Conservation (phyloP, 208 protist genomes). For the Leishmania turanica region DNA sequence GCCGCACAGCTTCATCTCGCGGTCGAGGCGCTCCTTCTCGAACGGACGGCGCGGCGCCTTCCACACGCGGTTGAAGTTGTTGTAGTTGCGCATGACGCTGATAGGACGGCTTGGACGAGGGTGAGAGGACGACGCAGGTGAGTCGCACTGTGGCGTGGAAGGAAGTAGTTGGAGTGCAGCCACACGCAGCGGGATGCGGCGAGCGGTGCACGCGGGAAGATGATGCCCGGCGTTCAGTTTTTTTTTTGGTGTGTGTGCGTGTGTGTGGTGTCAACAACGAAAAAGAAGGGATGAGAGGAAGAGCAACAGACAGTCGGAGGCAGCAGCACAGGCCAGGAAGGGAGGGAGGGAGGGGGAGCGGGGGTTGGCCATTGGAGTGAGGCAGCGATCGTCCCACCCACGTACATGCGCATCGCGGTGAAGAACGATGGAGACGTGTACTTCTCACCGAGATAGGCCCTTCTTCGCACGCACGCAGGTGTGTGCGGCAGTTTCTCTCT, state of each 20-base stretch:
- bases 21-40: conserved; percentile 99
- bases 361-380: no score
- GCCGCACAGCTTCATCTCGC: conserved; percentile 99
- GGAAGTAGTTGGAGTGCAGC: background rate
- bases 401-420: no score
- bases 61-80: conserved; percentile 97
- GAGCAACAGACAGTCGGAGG: background rate
- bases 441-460: no score
- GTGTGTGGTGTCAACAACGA: background rate
- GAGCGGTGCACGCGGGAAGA: background rate
- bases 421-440: no score
- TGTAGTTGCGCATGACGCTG: conserved; percentile 92
- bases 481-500: no score
- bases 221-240: background rate
- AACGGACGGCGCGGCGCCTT: conserved; percentile 99
- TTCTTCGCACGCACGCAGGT: no score
- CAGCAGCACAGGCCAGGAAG: background rate
- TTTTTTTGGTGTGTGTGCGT: background rate
- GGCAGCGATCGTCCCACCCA: no score
- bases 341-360: background rate
- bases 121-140: background rate
- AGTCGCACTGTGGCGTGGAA: background rate
- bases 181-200: background rate
- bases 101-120: background rate
- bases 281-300: background rate